A percentile compares a stretch with the other conserved stretches of the same genome.
phyloP scores from a whole-genome alignment of 257 asterid genomes.

The Mitragyna speciosa region DNA sequence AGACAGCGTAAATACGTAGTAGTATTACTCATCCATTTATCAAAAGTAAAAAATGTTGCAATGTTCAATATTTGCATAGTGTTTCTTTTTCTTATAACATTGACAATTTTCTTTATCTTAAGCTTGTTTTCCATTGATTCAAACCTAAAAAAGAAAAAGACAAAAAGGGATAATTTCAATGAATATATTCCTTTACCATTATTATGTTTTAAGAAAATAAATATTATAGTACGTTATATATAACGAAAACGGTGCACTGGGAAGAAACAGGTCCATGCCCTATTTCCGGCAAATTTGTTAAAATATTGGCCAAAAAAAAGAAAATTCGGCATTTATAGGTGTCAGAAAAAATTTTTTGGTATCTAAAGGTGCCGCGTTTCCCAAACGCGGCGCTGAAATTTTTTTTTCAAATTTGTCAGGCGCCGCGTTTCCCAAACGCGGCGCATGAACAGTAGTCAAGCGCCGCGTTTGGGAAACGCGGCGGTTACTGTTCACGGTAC shows the following conservation, averaged over 20 bases:
- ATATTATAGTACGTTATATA: not conserved
- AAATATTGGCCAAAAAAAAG: no score
- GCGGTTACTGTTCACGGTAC: no score
- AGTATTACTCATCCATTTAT: not conserved
- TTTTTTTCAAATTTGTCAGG: no score
- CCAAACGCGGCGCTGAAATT: no score
- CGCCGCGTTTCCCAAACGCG: no score
- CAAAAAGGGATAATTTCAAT: not conserved
- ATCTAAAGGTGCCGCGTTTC: no score
- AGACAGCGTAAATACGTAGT: not conserved
- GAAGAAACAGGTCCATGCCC: constrained; percentile 36
- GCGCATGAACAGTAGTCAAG: no score
- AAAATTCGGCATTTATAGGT: no score
- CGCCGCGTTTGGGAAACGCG: no score
- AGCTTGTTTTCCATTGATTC: no score
- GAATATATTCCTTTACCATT: not conserved
- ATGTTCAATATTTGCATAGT: not conserved
- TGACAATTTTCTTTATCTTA: not conserved
- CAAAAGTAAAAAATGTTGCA: not conserved
- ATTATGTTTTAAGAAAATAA: constrained; percentile 17
- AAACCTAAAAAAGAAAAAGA: not conserved
- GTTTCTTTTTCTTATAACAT: not conserved
- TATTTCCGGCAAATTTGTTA: no score
- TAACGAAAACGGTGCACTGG: constrained; percentile 51
- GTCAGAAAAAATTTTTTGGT: no score